phyloP scores from a whole-genome alignment of 108 stramenopile species.

The Licmophora abbreviata region DNA sequence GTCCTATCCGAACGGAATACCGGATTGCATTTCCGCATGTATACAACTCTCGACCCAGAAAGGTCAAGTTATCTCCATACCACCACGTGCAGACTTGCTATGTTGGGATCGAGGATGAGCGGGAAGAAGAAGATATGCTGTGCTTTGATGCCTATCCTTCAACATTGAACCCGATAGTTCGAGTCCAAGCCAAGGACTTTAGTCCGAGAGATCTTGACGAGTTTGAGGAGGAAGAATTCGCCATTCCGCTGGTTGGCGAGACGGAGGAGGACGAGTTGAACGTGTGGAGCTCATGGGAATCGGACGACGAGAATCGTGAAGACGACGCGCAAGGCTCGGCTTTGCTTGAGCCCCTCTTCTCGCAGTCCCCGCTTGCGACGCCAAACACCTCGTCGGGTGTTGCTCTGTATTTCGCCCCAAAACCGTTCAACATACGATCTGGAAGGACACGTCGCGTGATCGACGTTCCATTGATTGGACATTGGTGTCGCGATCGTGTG shows the following conservation, averaged over 20 bases:
- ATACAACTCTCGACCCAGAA: slow-evolving; percentile 96
- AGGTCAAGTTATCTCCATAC: slow-evolving; percentile 82
- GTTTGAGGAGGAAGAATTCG: slow-evolving; percentile 56
- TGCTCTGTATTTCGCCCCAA: slow-evolving; percentile 93
- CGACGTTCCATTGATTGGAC: slow-evolving; percentile 94
- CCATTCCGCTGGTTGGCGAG: slow-evolving; percentile 77
- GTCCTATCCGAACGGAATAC: slow-evolving; percentile 97
- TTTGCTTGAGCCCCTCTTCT: slow-evolving; percentile 47
- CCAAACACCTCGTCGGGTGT: slow-evolving; percentile 81
- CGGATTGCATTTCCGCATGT: slow-evolving; percentile 95
- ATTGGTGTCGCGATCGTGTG: slow-evolving; percentile 89
- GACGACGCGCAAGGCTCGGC: slow-evolving; percentile 38
- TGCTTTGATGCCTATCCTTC: slow-evolving; percentile 64
- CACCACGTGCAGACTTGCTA: slow-evolving; percentile 90
- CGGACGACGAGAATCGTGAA: slow-evolving; percentile 38
- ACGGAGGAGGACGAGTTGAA: slow-evolving; percentile 30
- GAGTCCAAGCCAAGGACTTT: slow-evolving; percentile 52
- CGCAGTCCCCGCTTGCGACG: slow-evolving; percentile 51
- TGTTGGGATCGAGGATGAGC: slow-evolving; percentile 74
- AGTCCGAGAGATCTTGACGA: slow-evolving; percentile 57
- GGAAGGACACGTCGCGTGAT: slow-evolving; percentile 91
- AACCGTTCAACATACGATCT: slow-evolving; percentile 91
- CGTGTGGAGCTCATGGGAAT: slow-evolving; percentile 53
- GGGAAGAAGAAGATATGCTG: slow-evolving; percentile 36
- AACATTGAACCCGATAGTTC: slow-evolving; percentile 88